Evolutionary conservation across 1,139 yeast species (phyloP), one percentile per base, ranked within the genome.

Genomic region (Arxiozyma heterogenica): DNA sequence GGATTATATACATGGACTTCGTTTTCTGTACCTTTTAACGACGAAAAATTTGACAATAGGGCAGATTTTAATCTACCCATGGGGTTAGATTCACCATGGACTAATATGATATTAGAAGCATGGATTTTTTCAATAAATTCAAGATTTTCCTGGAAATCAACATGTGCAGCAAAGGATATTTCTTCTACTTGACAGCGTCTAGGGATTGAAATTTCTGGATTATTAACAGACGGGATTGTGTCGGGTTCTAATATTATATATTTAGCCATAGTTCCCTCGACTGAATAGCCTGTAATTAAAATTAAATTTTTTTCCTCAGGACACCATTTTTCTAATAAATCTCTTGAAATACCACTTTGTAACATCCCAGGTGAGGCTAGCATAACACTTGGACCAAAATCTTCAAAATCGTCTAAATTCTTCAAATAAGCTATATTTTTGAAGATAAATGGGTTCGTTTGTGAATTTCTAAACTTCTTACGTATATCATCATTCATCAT

Each of bases 341-440:
- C 95, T 63, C 99, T 78, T 0, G 97, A 90, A 2, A 91, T 84
- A 59, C 98, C 98, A 64, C 87, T 91, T 68, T 93, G 98, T 51
- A 93, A 75, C 98, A 93, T 93, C 68, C 99, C 98, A 0, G 98
- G 99, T 47, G 95, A 83, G 0, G 98, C 98, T 45, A 93, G 81
- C 71, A 94, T 93, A 41, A 93, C 98, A 61, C 96, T 88, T 1
- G 98, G 97, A 0, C 96, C 96, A 62, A 89, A 79, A 70, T 93
- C 98, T 62, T 90, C 95, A 66, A 93, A 86, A 59, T 82, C 80
- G 54, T 91, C 96, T 54, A 91, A 73, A 58, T 83, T 85, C 58
- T 87, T 83, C 51, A 93, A 79, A 58, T 89, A 86, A 60, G 86
- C 84, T 59, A 94, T 84, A 65, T 82, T 87, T 67, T 88, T 88